Evolutionary conservation across 495 filamentous ascomycete species (phyloP), one percentile per base, ranked within the genome.

Genomic region (Penicillium verhagenii): DNA sequence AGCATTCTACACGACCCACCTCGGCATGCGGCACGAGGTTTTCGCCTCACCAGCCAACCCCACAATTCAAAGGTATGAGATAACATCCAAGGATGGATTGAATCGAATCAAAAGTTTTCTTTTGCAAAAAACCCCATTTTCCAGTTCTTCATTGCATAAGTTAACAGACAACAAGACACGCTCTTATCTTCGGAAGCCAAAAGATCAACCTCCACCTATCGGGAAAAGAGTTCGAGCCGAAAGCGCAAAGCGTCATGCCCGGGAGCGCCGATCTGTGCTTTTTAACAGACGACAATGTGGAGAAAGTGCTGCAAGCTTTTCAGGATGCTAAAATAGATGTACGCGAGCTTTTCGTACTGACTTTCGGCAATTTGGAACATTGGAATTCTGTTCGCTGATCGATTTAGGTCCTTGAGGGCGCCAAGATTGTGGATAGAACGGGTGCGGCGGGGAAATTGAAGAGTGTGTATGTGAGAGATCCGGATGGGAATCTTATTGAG

Each of bases 401-500:
- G 11, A 33, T 1, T 28, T 47, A 68, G 65, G 51, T 68, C 7
- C 52, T 79, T 8, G 78, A 79, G 50, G 73, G 75, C 13, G 70
- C 70, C 4, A 58, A 72, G 25, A 67, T 82, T 26, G 80, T 83
- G 9, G 64, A 72, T 24, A 63, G 79, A 31, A 82, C 77, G 0
- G 79, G 80, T 14, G 78, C 79, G 2, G 64, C 68, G 18, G 76
- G 76, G 4, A 75, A 69, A 42, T 53, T 82, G n/a, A 65, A 73
- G 16, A 83, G 80, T 63, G 74, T 82, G 2, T 82, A 82, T 69
- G 70, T 76, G 56, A 66, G 80, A 26, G 80, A 82, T 64, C 78
- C 79, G 1, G 80, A 83, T 72, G 77, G 75, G 16, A 83, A 83
- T 66, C 66, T 83, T 25, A 74, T 83, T 47, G 80, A 82, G 79